These are phyloP conservation scores for Boletales sp. DNA, from an alignment of 768 basidiomycete species.

Conservation along the genomic window DNA sequence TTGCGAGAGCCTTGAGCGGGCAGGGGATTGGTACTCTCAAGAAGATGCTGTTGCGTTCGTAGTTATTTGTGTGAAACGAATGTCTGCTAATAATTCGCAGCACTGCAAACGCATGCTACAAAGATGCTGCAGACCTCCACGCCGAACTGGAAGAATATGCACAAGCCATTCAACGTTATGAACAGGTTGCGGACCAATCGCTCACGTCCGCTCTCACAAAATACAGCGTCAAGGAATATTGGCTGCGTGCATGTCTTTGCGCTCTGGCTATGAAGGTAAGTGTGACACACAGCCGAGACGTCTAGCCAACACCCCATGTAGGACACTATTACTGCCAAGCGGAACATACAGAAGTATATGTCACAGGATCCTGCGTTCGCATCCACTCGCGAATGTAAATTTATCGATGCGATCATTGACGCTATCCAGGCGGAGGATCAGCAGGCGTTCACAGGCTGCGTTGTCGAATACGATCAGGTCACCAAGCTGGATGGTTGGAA, in stretches of 20 bases:
- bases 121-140: constrained; percentile 93
- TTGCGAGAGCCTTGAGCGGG: constrained; percentile 86
- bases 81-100: constrained; percentile 39
- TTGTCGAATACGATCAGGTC: constrained; percentile 90
- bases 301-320: constrained; percentile 30
- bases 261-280: constrained; percentile 83
- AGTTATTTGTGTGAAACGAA: not conserved
- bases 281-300: constrained; percentile 5
- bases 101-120: constrained; percentile 93
- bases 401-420: constrained; percentile 73
- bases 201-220: constrained; percentile 84
- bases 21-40: constrained; percentile 96
- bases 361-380: constrained; percentile 83
- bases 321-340: constrained; percentile 82
- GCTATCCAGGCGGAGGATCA: constrained; percentile 68
- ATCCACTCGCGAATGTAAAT: constrained; percentile 90
- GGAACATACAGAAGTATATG: constrained; percentile 74
- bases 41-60: constrained; percentile 95
- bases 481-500: constrained; percentile 96
- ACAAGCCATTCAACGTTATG: constrained; percentile 83
- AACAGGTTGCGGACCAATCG: constrained; percentile 84
- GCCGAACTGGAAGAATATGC: constrained; percentile 85
- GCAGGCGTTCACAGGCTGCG: constrained; percentile 74
- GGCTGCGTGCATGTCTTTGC: constrained; percentile 84
- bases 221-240: constrained; percentile 98